These are phyloP conservation scores for Sclerotinia trifoliorum DNA, from an alignment of 2,329 filamentous ascomycete species.

Conservation along the genomic window DNA sequence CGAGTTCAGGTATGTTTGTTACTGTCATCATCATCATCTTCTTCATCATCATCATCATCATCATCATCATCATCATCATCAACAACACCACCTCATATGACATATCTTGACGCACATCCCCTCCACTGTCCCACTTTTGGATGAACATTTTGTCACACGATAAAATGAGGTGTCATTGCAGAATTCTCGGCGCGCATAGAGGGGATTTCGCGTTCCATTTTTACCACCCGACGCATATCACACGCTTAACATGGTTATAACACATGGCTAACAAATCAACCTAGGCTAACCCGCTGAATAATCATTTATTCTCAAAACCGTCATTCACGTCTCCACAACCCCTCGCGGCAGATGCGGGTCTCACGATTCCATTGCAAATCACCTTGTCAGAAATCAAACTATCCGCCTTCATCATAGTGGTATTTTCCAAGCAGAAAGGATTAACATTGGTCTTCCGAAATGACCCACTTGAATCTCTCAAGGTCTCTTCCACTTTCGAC, in stretches of 20 bases:
- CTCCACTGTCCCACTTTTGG: slow-evolving; percentile 15
- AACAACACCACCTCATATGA: neutral
- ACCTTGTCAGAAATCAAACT: slow-evolving; percentile 94
- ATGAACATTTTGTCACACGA: neutral
- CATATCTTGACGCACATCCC: slow-evolving; percentile 8
- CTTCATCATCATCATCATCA: slow-evolving; percentile 7
- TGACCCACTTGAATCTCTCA: slow-evolving; percentile 94
- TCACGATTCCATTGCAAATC: slow-evolving; percentile 97
- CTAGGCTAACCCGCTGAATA: slow-evolving; percentile 91
- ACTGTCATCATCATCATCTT: slow-evolving; percentile 31
- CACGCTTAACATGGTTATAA: slow-evolving; percentile 35
- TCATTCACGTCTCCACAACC: slow-evolving; percentile 91
- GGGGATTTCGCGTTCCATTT: neutral
- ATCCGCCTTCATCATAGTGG: slow-evolving; percentile 94
- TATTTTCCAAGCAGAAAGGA: slow-evolving; percentile 97
- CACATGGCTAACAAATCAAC: slow-evolving; percentile 51
- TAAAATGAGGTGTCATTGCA: slow-evolving; percentile 15
- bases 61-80: slow-evolving; percentile 1
- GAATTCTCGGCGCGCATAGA: slow-evolving; percentile 9
- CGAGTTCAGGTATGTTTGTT: slow-evolving; percentile 72
- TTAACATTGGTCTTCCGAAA: slow-evolving; percentile 96
- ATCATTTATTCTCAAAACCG: slow-evolving; percentile 87
- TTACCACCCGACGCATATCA: neutral
- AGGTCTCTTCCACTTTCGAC: slow-evolving; percentile 98
- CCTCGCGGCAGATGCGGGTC: slow-evolving; percentile 81